Percentiles rank a stretch among this genome's conserved stretches.
These are phyloP conservation scores for Coleophoma crateriformis DNA, from an alignment of 2,329 filamentous ascomycete species.

Conservation along the genomic window DNA sequence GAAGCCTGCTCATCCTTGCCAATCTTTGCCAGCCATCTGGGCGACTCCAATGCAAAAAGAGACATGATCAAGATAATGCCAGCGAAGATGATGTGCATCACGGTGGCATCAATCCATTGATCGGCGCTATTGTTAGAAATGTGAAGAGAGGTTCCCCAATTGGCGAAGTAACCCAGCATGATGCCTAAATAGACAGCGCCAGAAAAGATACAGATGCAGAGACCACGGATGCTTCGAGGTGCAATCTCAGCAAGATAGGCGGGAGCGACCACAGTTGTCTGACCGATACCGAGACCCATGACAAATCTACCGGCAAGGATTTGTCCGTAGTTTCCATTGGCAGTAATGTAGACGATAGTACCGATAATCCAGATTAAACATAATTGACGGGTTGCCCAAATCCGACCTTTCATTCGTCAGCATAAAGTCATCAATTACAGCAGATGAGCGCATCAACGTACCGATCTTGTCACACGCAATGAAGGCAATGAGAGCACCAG, in stretches of 20 bases:
- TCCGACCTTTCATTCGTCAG: conserved; percentile 15
- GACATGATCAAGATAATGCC: conserved; percentile 34
- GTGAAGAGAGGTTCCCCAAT: conserved; percentile 22
- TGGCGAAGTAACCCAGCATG: conserved; percentile 20
- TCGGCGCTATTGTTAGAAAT: conserved; percentile 33
- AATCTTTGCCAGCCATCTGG: conserved; percentile 44
- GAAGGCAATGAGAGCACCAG: conserved; percentile 26
- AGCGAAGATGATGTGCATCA: conserved; percentile 55
- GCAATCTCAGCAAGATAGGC: conserved; percentile 29
- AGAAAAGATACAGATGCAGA: conserved; percentile 19
- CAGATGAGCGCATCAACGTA: conserved; percentile 6
- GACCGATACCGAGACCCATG: conserved; percentile 66
- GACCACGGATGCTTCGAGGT: conserved; percentile 16
- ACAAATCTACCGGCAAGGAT: conserved; percentile 64
- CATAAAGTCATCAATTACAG: too few relatives aligned
- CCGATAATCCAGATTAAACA: conserved; percentile 18
- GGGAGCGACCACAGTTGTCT: conserved; percentile 44
- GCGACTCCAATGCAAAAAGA: conserved; percentile 29
- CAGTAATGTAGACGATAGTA: conserved; percentile 27
- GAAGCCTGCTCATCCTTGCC: conserved; percentile 42
- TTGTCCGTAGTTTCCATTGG: conserved; percentile 47
- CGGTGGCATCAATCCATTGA: conserved; percentile 62
- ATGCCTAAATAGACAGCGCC: conserved; percentile 17
- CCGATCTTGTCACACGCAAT: conserved; percentile 16
- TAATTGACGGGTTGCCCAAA: conserved; percentile 19